Base-by-base conservation (phyloP, 1,139 yeast genomes). In the Williopsis jadinii region DNA sequence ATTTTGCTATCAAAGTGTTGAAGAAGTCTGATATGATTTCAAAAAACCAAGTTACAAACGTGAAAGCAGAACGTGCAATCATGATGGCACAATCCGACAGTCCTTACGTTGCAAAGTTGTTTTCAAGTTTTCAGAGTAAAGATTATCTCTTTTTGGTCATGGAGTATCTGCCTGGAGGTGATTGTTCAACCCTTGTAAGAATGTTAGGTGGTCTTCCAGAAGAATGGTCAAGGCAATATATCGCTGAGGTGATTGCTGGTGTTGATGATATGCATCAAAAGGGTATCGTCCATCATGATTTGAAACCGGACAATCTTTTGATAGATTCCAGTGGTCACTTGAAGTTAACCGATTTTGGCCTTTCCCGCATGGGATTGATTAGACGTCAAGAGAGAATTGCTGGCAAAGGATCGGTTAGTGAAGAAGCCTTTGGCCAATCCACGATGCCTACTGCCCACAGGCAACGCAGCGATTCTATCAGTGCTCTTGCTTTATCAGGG, bases 151-250 rank as follows among this genome's bases (percentile, higher is more conserved):
- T 86, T 57, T 68, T 94, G 51, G 98, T 94, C 2, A 92, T 94
- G 97, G 98, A 94, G 60, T 94, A 88, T 59, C 67, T 92, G 37
- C 87, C 85, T 52, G 98, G 98, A 33, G 99, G 99, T 28, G 99
- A 94, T 61, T 78, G 95, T 58, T 95, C 97, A 0, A 84, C 95
- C 0, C 66, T 94, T 38, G 66, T 94, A 29, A 85, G 86, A 52
- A 79, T 80, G 61, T 68, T 90, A 59, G 95, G 95, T 0, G 81
- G 83, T 2, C 64, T 86, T 33, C 86, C 95, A 2, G 80, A 85
- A 42, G 84, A 81, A 44, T 92, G 98, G 98, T 82, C 95, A 0
- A 79, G 74, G 47, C 72, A 84, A 50, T 94, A 92, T 54, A 75
- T 87, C 44, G 92, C 96, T 0, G 98, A 94, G 59, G 88, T 88